These are phyloP conservation scores for Leptographium procerum DNA, from an alignment of 2,329 filamentous ascomycete genomes.

Conservation along the genomic window DNA sequence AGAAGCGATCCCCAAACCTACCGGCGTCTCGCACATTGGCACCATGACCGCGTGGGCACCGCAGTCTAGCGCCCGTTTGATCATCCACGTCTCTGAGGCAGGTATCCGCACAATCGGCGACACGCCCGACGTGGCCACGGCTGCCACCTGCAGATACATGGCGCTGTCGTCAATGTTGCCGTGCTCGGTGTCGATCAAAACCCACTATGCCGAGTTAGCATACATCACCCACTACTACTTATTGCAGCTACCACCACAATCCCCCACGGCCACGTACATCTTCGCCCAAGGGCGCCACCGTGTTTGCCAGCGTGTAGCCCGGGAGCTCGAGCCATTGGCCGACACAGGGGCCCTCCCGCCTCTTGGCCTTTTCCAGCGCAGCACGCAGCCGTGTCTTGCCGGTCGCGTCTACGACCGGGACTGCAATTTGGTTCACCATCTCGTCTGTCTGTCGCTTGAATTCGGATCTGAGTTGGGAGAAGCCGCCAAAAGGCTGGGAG, in stretches of 20 bases:
- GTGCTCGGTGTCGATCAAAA: constrained; percentile 38
- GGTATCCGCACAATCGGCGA: constrained; percentile 28
- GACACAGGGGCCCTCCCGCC: constrained; percentile 17
- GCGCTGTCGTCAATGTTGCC: constrained; percentile 38
- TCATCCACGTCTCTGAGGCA: constrained; percentile 28
- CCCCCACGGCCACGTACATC: constrained; percentile 15
- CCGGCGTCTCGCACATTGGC: constrained; percentile 33
- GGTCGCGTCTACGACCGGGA: constrained; percentile 15
- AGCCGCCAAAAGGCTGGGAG: no score
- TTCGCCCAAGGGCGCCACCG: constrained; percentile 18
- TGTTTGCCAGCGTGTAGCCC: constrained; percentile 20
- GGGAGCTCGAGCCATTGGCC: constrained; percentile 22
- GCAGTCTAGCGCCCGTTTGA: constrained; percentile 37
- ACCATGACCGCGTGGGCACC: constrained; percentile 40
- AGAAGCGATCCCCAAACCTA: no score
- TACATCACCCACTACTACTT: neutral
- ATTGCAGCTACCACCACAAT: neutral
- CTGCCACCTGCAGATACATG: constrained; percentile 43
- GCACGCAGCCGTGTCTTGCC: constrained; percentile 20
- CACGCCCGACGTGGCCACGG: constrained; percentile 33
- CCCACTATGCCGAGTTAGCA: constrained; percentile 7
- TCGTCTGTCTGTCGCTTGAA: neutral
- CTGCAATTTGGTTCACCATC: constrained; percentile 11
- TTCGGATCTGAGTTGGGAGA: neutral
- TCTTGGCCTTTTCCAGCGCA: constrained; percentile 18